phyloP scores from a whole-genome alignment of 805 yeast genomes.

The Nakazawaea siamensis region DNA sequence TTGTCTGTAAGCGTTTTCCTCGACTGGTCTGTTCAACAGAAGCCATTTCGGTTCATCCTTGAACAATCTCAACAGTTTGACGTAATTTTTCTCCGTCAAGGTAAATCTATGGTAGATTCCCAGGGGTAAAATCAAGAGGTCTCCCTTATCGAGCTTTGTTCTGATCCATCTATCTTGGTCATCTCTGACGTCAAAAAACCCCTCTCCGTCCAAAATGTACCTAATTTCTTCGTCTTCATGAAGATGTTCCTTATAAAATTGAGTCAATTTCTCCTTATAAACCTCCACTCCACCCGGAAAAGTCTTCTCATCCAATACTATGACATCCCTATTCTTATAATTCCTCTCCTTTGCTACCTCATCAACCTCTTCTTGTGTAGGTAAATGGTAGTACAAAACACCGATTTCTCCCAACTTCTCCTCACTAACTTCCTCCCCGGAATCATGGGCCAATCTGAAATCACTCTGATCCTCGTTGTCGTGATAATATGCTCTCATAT shows the following conservation, averaged over 20 bases:
- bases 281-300: conserved; percentile 55
- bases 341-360: conserved; percentile 57
- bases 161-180: conserved; percentile 68
- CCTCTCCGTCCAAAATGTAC: conserved; percentile 82
- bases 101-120: conserved; percentile 95
- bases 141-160: conserved; percentile 52
- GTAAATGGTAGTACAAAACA: conserved; percentile 52
- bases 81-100: conserved; percentile 49
- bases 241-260: conserved; percentile 76
- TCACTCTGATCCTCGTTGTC: conserved; percentile 49
- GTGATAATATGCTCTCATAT: conserved; percentile 52
- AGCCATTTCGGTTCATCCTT: conserved; percentile 96
- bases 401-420: conserved; percentile 53
- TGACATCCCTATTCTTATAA: conserved; percentile 75
- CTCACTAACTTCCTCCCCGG: conserved; percentile 49
- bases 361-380: conserved; percentile 49
- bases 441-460: conserved; percentile 64
- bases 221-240: conserved; percentile 98
- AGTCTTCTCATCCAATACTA: conserved; percentile 49
- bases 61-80: conserved; percentile 76
- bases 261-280: conserved; percentile 55
- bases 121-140: conserved; percentile 72
- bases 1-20: conserved; percentile 33
- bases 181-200: conserved; percentile 84
- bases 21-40: conserved; percentile 68